Percentiles rank a stretch among this genome's conserved stretches.
Conservation (phyloP, 2,329 filamentous ascomycete genomes). For the Trichoderma atrobrunneum region DNA sequence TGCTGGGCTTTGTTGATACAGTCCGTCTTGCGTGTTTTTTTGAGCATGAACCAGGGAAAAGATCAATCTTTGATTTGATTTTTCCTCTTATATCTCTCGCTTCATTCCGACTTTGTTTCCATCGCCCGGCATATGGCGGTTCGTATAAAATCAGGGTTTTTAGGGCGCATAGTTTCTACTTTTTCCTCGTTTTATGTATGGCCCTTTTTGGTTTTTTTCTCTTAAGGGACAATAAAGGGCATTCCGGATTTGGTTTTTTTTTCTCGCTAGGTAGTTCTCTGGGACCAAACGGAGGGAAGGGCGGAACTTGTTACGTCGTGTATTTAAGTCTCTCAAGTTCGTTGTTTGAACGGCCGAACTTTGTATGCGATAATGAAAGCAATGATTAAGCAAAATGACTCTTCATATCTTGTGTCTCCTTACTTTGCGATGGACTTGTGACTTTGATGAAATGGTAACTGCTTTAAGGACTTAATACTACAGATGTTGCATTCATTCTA, state of each 20-base stretch:
- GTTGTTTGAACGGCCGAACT: slow-evolving; percentile 10
- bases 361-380: slow-evolving; percentile 19
- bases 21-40: neutral
- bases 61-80: neutral
- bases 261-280: neutral
- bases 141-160: slow-evolving; percentile 15
- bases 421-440: neutral
- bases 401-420: neutral
- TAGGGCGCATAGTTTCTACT: slow-evolving; percentile 9
- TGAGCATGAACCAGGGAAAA: neutral
- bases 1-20: neutral
- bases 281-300: neutral
- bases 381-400: slow-evolving; percentile 12
- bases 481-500: neutral
- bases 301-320: slow-evolving; percentile 9
- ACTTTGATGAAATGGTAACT: neutral
- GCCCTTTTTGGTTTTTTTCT: neutral
- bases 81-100: neutral
- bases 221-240: neutral
- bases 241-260: neutral
- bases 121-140: slow-evolving; percentile 3
- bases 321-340: slow-evolving; percentile 7
- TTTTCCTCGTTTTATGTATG: neutral
- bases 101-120: neutral
- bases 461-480: neutral